Conservation (phyloP, 441 rosid species). For the Pelargonium cotyledonis region DNA sequence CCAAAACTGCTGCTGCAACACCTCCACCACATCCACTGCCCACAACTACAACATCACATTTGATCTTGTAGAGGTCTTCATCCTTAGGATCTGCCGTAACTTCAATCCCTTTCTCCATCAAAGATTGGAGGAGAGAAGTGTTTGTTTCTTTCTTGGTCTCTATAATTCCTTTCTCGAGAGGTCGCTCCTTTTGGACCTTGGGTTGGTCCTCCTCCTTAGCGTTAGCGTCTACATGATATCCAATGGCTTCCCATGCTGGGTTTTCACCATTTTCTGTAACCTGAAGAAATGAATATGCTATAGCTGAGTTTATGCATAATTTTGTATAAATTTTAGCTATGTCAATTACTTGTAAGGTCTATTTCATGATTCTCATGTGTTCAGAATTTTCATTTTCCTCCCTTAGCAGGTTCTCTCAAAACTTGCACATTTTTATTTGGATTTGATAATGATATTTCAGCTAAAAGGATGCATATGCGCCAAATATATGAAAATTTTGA, state of each 20-base stretch:
- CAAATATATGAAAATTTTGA: too few relatives aligned
- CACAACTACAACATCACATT: slow-evolving; percentile 66
- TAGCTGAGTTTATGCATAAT: too few relatives aligned
- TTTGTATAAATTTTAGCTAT: too few relatives aligned
- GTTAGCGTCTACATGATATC: slow-evolving; percentile 13
- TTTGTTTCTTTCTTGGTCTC: slow-evolving; percentile 51
- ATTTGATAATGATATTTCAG: too few relatives aligned
- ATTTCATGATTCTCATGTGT: too few relatives aligned
- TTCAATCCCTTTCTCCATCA: slow-evolving; percentile 52
- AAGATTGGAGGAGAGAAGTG: slow-evolving; percentile 39
- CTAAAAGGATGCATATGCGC: too few relatives aligned
- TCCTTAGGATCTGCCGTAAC: slow-evolving; percentile 25
- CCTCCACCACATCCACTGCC: slow-evolving; percentile 98
- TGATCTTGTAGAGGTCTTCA: slow-evolving; percentile 32
- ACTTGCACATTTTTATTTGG: too few relatives aligned
- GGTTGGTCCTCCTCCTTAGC: neutral
- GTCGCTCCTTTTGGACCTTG: slow-evolving; percentile 7
- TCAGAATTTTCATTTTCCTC: too few relatives aligned
- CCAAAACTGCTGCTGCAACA: slow-evolving; percentile 77
- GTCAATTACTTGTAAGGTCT: too few relatives aligned
- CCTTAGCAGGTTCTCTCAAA: too few relatives aligned
- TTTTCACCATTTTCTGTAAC: slow-evolving; percentile 14
- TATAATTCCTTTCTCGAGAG: slow-evolving; percentile 48
- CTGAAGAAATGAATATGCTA: neutral
- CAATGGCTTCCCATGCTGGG: slow-evolving; percentile 26